Conservation (phyloP, 2,329 filamentous ascomycete genomes). For the Hypoxylon sp. region DNA sequence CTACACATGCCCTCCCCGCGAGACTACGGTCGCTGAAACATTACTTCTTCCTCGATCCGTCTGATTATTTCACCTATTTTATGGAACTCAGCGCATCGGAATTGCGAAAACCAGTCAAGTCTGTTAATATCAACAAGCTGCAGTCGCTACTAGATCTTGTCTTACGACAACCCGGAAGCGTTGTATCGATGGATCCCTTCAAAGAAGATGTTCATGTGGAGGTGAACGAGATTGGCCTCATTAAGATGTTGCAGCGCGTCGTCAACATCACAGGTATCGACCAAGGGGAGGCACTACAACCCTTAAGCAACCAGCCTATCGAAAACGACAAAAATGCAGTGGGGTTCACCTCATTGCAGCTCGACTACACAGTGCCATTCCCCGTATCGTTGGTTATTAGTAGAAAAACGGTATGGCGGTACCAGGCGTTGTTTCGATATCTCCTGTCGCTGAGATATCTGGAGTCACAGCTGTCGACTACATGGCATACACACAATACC, state of each 20-base stretch:
- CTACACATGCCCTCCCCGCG: conserved; percentile 88
- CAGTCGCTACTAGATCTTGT: conserved; percentile 96
- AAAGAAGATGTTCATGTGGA: conserved; percentile 98
- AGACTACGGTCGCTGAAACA: conserved; percentile 92
- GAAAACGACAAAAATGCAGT: conserved; percentile 87
- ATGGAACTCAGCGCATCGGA: conserved; percentile 91
- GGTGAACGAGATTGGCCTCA: conserved; percentile 94
- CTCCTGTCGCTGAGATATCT: conserved; percentile 88
- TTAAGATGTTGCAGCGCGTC: conserved; percentile 93
- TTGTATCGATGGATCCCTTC: conserved; percentile 93
- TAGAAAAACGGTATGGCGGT: conserved; percentile 94
- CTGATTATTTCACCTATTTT: conserved; percentile 98
- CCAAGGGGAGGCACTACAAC: conserved; percentile 82
- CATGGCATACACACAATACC: conserved; percentile 91
- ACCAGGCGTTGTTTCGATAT: conserved; percentile 95
- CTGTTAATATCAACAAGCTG: conserved; percentile 90
- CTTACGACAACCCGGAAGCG: conserved; percentile 92
- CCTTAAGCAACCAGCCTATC: conserved; percentile 70
- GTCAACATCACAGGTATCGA: conserved; percentile 97
- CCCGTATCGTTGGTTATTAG: conserved; percentile 95
- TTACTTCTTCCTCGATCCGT: conserved; percentile 98
- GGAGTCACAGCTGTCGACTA: conserved; percentile 84
- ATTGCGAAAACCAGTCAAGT: conserved; percentile 86
- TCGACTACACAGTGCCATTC: conserved; percentile 95
- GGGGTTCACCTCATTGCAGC: conserved; percentile 90